These are phyloP conservation scores for Colletotrichum liaoningense DNA, from an alignment of 2,329 filamentous ascomycete species.

Conservation along the genomic window DNA sequence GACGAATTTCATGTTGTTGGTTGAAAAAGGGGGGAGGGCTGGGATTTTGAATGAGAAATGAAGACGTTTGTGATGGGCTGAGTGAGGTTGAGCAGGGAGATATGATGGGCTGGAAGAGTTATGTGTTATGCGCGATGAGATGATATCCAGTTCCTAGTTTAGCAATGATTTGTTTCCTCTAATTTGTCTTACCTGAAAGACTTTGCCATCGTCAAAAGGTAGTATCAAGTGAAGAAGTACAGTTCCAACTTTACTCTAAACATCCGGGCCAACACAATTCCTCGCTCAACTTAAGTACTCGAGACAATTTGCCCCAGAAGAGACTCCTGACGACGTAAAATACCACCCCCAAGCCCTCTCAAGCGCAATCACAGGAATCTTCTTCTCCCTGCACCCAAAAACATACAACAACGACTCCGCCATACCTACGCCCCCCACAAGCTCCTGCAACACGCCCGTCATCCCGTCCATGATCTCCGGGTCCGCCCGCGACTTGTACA, in stretches of 20 bases:
- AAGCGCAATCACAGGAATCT: neutral
- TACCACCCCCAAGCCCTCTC: constrained; percentile 22
- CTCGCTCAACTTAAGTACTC: neutral
- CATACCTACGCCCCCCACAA: neutral
- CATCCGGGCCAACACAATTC: neutral
- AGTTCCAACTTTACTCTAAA: too few relatives aligned
- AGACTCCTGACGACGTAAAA: constrained; percentile 9
- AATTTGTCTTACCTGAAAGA: too few relatives aligned
- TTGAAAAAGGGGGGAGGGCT: neutral
- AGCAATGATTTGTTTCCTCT: neutral
- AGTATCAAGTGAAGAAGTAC: too few relatives aligned
- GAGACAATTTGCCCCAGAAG: constrained; percentile 10
- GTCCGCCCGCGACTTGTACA: constrained; percentile 17
- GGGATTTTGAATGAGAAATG: neutral
- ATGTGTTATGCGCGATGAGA: constrained; percentile 27
- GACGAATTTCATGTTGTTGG: too few relatives aligned
- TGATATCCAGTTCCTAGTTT: constrained; percentile 16
- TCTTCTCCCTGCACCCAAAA: neutral
- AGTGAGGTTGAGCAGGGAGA: neutral
- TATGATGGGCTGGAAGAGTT: neutral
- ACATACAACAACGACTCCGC: constrained; percentile 4
- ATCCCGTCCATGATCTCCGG: constrained; percentile 3
- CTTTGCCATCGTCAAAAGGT: too few relatives aligned
- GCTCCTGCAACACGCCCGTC: neutral
- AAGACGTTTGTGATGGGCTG: too few relatives aligned